Base-by-base conservation (phyloP, 2,329 filamentous ascomycete species). In the Akanthomyces uredinophilus region DNA sequence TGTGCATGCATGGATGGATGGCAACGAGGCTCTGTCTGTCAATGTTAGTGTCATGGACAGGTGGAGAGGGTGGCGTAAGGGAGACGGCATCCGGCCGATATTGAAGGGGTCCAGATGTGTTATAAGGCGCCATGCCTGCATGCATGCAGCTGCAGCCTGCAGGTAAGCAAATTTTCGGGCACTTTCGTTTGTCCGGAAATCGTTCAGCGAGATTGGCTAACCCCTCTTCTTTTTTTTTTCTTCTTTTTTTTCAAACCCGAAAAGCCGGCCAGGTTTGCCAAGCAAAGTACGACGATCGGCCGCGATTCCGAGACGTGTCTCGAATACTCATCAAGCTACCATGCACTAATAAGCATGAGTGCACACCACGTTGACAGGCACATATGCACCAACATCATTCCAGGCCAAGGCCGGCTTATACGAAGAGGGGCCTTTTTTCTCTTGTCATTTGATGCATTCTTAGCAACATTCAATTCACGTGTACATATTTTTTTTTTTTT, bases 31-130 rank as follows among this genome's bases (percentile, higher is more conserved):
- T 50, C 54, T 32, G 52, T 22, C 27, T n/a, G n/a, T n/a, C n/a
- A n/a, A n/a, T n/a, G n/a, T n/a, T n/a, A 14, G 22, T 43, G 22
- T 35, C 32, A 35, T 5, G 7, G 13, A 16, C 6, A 32, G 27
- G 55, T 47, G 55, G 55, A 58, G 43, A 35, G 16, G 37, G 43
- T 59, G 56, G 56, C 32, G 44, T 50, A 46, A 59, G 56, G 55
- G 4, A 27, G 22, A 8, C 27, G 5, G 10, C 43, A 46, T 18
- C 32, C 16, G 27, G 11, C 27, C 29, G 16, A 58, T 46, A 56
- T 46, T 44, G 14, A 22, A 54, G 32, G 32, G 14, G 35, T 22
- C 51, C 37, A 24, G 51, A 54, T 54, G 39, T 39, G 27, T 46
- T 56, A 56, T 32, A 46, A 11, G 32, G 32, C 10, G 7, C 7